phyloP scores from a whole-genome alignment of 306 rosid genomes.

The Castanospermum australe region DNA sequence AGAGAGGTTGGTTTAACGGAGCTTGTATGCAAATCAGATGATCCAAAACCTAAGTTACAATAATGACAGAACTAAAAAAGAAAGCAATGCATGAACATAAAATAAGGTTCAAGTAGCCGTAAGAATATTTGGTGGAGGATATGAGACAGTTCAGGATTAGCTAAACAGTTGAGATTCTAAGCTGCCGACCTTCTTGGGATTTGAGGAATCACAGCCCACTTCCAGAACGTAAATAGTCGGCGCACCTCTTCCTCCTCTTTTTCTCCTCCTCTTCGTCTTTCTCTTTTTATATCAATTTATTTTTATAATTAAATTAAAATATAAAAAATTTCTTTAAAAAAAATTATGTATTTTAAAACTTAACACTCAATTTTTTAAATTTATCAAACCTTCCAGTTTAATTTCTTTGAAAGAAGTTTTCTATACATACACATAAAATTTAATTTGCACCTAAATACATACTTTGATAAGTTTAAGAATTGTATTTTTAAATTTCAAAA shows the following conservation, averaged over 20 bases:
- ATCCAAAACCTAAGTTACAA: slow-evolving; percentile 41
- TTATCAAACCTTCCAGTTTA: too few relatives aligned
- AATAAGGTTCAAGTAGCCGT: slow-evolving; percentile 28
- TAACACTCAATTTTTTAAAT: too few relatives aligned
- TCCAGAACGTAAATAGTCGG: slow-evolving; percentile 67
- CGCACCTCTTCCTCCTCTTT: slow-evolving; percentile 20
- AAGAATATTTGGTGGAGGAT: slow-evolving; percentile 23
- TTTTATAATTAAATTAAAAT: too few relatives aligned
- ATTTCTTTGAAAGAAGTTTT: too few relatives aligned
- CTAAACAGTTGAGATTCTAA: slow-evolving; percentile 58
- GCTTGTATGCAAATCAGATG: slow-evolving; percentile 33
- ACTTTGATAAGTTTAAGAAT: too few relatives aligned
- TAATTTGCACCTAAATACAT: too few relatives aligned
- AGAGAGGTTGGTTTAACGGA: slow-evolving; percentile 45
- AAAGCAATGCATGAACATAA: not conserved
- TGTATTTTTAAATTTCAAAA: too few relatives aligned
- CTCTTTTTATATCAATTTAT: too few relatives aligned
- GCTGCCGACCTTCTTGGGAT: slow-evolving; percentile 60
- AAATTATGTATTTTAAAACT: too few relatives aligned
- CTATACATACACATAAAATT: too few relatives aligned
- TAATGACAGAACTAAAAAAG: not conserved
- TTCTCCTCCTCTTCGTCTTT: not conserved
- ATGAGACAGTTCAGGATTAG: slow-evolving; percentile 50
- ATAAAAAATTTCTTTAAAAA: too few relatives aligned
- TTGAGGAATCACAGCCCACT: slow-evolving; percentile 60